phyloP scores from a whole-genome alignment of 495 filamentous ascomycete genomes.

The Annulohypoxylon nitens region DNA sequence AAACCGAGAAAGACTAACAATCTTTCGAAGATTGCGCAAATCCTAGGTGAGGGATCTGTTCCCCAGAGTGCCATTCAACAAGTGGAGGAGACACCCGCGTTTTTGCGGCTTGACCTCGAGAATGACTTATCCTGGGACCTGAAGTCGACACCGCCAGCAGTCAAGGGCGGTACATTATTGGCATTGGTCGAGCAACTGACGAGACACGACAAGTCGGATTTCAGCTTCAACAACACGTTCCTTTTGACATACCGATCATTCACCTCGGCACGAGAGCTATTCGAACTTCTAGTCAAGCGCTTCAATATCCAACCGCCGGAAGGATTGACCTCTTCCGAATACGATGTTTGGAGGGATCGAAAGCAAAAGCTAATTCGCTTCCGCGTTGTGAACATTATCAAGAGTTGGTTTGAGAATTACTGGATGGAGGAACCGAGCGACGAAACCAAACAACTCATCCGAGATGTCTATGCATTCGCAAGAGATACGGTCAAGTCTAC shows the following conservation, averaged over 20 bases:
- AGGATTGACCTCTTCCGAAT: slow-evolving; percentile 78
- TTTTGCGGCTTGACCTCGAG: slow-evolving; percentile 88
- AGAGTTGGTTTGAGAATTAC: slow-evolving; percentile 97
- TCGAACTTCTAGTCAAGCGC: slow-evolving; percentile 89
- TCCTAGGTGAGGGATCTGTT: slow-evolving; percentile 86
- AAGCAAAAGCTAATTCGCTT: slow-evolving; percentile 97
- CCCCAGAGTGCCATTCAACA: slow-evolving; percentile 67
- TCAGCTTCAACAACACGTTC: slow-evolving; percentile 98
- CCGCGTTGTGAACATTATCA: slow-evolving; percentile 95
- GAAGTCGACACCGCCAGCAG: slow-evolving; percentile 75
- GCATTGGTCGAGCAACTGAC: slow-evolving; percentile 97
- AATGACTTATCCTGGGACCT: slow-evolving; percentile 89
- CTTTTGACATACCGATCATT: slow-evolving; percentile 97
- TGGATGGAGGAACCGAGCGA: slow-evolving; percentile 97
- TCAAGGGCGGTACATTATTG: slow-evolving; percentile 89
- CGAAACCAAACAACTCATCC: slow-evolving; percentile 83
- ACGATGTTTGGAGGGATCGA: slow-evolving; percentile 88
- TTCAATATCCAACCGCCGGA: slow-evolving; percentile 95
- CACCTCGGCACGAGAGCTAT: slow-evolving; percentile 88
- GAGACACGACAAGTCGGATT: slow-evolving; percentile 93
- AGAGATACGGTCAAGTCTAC: slow-evolving; percentile 92
- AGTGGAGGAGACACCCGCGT: slow-evolving; percentile 82
- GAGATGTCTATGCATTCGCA: slow-evolving; percentile 89
- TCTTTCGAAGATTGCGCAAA: slow-evolving; percentile 84
- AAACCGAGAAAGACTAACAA: slow-evolving; percentile 71